Evolutionary conservation across 2,329 filamentous ascomycete genomes (phyloP).

Genomic region (Leptographium radiaticola): DNA sequence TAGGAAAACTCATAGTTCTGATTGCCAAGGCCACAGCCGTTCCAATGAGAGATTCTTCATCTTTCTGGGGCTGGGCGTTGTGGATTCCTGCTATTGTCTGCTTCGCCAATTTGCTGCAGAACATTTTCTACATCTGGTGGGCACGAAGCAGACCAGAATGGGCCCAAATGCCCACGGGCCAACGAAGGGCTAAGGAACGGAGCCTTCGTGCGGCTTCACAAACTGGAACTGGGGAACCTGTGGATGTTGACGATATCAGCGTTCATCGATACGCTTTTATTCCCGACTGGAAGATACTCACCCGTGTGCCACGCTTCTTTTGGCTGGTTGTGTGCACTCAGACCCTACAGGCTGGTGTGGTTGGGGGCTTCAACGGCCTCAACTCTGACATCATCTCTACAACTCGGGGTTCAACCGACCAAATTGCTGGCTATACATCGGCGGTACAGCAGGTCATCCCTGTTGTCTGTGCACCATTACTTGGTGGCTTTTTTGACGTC

Average conservation of each 20-base stretch:
- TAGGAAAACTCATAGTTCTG: conserved; percentile 14
- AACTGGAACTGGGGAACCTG: background rate
- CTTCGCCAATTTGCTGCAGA: conserved; percentile 7
- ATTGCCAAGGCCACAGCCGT: conserved; percentile 15
- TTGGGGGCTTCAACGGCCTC: conserved; percentile 5
- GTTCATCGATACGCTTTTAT: background rate
- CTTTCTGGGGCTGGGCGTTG: conserved; percentile 17
- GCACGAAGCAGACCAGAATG: conserved; percentile 12
- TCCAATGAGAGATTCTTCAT: conserved; percentile 15
- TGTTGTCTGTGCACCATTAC: conserved; percentile 13
- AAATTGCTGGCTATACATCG: conserved; percentile 17
- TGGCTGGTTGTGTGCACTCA: conserved; percentile 14
- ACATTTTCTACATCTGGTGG: conserved; percentile 12
- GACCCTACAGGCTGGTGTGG: conserved; percentile 14
- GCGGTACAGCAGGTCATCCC: conserved; percentile 16
- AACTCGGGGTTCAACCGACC: conserved; percentile 14
- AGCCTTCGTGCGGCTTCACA: background rate
- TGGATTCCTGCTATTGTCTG: conserved; percentile 13
- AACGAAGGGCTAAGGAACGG: background rate
- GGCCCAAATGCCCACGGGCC: conserved; percentile 14
- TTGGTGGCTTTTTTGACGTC: conserved; percentile 14
- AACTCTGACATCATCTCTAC: conserved; percentile 5
- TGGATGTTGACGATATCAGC: background rate
- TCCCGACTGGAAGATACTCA: conserved; percentile 6
- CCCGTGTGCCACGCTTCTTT: conserved; percentile 13